Evolutionary conservation across 75 land plant species (phyloP).

Genomic region (Pseudotsuga menziesii): DNA sequence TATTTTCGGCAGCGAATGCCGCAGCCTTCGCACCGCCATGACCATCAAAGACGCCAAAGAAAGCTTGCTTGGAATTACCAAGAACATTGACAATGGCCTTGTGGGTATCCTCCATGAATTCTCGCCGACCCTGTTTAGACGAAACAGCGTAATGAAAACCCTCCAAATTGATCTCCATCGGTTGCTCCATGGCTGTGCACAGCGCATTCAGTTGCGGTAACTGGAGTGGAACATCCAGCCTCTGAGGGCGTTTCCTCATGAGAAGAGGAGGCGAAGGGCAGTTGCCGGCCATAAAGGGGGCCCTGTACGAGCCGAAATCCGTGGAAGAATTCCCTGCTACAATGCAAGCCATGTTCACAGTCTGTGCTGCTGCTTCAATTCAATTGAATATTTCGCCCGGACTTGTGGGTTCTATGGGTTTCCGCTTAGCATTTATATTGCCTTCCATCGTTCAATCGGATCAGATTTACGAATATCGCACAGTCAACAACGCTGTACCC

Average conservation of each 20-base stretch:
- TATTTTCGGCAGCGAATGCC: constrained; percentile 62
- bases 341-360: no score
- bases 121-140: constrained; percentile 64
- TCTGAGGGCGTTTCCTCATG: constrained; percentile 79
- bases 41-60: constrained; percentile 88
- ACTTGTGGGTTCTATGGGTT: no score
- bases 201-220: neutral
- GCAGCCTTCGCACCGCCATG: constrained; percentile 79
- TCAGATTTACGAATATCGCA: no score
- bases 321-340: no score
- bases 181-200: constrained; percentile 1
- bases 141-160: constrained; percentile 35
- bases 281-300: no score
- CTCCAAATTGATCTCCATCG: constrained; percentile 22
- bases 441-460: no score
- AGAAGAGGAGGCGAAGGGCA: constrained; percentile 6
- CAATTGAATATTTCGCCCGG: no score
- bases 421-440: no score
- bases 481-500: no score
- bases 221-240: constrained; percentile 47
- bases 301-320: no score
- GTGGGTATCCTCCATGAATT: constrained; percentile 49
- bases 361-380: no score
- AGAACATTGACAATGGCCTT: constrained; percentile 31
- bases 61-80: constrained; percentile 50